Evolutionary conservation across 2,329 filamentous ascomycete genomes (phyloP), one percentile per base, ranked within the genome.

Genomic region (Claviceps digitariae): DNA sequence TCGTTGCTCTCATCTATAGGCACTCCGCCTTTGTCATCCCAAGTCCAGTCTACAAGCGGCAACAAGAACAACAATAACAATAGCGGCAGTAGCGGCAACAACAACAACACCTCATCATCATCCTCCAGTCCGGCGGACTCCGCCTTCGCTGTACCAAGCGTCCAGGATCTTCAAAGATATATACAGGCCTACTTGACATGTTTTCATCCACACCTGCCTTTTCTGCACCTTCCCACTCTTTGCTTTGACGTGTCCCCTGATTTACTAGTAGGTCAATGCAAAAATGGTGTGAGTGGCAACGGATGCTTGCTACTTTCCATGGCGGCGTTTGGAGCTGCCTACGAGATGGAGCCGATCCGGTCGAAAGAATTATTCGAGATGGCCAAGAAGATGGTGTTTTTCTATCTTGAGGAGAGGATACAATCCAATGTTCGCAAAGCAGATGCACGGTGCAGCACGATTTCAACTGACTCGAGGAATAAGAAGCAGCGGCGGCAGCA

Each of bases 121-220:
- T 66, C 75, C 77, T 65, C 70, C 61, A 73, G 75, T 59, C 70
- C 76, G 61, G 38, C 38, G 23, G 38, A 23, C 20, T 4, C 41
- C 41, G 74, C 71, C 63, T 78, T 72, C 60, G 77, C 72, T 59
- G 76, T 95, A 54, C 90, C 91, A 52, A 89, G 79, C 70, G 91
- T 88, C 36, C 76, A 80, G 64, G 89, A 96, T 65, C 81, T 97
- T 57, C 90, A 94, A 67, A 86, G 89, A 66, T 96, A 90, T 68
- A 87, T 96, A 57, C 83, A 83, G 58, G 86, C 90, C 55, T 97
- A 96, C 70, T 82, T 97, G 62, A 83, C 83, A 58, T 95, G 88
- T 67, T 95, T 95, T 68, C 90, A 96, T 64, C 91, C 91, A 23
- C 91, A 97, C 66, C 71, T 95, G 56, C 91, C 93, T n/a, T 95